Evolutionary conservation across 768 basidiomycete species (phyloP).

Genomic region (Phlebiopsis flavidoalba): DNA sequence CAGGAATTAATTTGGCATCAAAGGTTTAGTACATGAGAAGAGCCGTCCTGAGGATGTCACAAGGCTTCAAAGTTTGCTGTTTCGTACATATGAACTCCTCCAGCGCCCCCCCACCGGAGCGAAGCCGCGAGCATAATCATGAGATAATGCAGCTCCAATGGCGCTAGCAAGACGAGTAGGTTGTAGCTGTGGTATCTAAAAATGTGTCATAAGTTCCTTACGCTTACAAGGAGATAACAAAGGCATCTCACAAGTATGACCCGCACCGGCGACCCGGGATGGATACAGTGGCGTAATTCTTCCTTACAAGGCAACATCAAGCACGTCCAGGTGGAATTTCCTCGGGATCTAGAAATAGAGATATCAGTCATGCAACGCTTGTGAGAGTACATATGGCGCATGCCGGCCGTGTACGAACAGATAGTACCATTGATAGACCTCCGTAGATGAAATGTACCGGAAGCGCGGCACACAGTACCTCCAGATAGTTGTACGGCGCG

Average conservation of each 20-base stretch:
- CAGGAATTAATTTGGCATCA: no score
- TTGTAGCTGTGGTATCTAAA: slow-evolving; percentile 11
- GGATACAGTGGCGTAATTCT: slow-evolving; percentile 3
- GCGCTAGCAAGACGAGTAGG: slow-evolving; percentile 8
- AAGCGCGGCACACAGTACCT: slow-evolving; percentile 2
- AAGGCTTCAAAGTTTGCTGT: neutral
- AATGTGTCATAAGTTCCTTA: slow-evolving; percentile 5
- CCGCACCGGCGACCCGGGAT: neutral
- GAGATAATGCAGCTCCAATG: neutral
- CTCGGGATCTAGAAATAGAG: neutral
- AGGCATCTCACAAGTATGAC: slow-evolving; percentile 10
- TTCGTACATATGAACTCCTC: neutral
- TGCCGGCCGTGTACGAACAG: slow-evolving; percentile 1
- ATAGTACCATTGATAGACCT: slow-evolving; percentile 10
- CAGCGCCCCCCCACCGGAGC: neutral
- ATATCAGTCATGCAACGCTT: neutral
- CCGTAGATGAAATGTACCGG: slow-evolving; percentile 20
- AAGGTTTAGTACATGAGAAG: no score
- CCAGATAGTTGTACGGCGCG: slow-evolving; percentile 11
- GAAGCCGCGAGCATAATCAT: neutral
- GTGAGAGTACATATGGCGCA: neutral
- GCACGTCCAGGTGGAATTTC: slow-evolving; percentile 5
- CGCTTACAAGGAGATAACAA: no score
- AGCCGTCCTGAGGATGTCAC: no score
- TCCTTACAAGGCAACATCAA: slow-evolving; percentile 3